Evolutionary conservation across 495 filamentous ascomycete species (phyloP), one percentile per base, ranked within the genome.

Genomic region (Podospora didyma): DNA sequence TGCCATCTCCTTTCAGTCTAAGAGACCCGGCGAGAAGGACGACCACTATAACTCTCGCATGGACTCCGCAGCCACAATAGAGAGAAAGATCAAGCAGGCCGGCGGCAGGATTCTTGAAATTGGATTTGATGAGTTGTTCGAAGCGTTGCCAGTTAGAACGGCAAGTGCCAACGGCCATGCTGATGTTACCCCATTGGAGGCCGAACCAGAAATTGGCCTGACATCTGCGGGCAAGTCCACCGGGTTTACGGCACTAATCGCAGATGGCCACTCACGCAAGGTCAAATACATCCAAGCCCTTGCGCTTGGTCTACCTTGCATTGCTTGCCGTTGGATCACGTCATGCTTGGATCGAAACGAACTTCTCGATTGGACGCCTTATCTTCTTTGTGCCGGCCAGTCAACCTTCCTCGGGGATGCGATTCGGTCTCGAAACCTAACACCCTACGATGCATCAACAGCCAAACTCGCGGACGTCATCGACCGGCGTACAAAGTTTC

Each of bases 221-320:
- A 83, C 73, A 1, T 41, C 71, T 0, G 68, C 71, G 12, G 81
- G 84, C 24, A 68, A 76, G 17, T 66, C 76, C 11, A 71, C 87
- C 0, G 89, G 90, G 4, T 97, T 98, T 69, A 80, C 86, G 1
- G 90, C 88, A 21, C 73, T 97, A 17, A 91, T 98, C 57, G 86
- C 94, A 0, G 89, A 97, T 68, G 81, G 82, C 24, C 86, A 96
- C 69, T 95, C 88, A 12, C 85, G 94, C n/a, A 87, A 88, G 53
- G 83, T 85, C 35, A 98, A 98, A 60, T 96, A 94, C 70, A 88
- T 98, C 79, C 93, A 97, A 68, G 94, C 94, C 0, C 83, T 98
- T 12, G 92, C 95, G 7, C 81, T 98, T 3, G 89, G 90, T 4
- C 68, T 98, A 1, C 95, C 95, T 0, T 95, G 90, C 60, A 78